phyloP scores from a whole-genome alignment of 192 early-diverging fungal species.

The Radiomyces spectabilis region DNA sequence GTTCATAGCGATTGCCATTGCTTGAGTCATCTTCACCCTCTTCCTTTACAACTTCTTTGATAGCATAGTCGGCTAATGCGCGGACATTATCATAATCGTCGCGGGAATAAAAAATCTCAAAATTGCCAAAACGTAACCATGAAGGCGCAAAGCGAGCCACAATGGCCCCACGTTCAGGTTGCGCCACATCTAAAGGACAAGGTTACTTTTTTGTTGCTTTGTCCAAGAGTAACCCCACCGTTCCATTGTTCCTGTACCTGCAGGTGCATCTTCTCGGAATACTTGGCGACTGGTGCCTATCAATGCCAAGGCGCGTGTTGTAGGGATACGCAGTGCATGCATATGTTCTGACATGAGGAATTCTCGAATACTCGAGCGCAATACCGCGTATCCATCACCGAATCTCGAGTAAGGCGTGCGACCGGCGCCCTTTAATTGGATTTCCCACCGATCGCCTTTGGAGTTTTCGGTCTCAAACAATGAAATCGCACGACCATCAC shows the following conservation, averaged over 20 bases:
- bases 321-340: slow-evolving; percentile 64
- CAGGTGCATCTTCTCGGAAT: slow-evolving; percentile 48
- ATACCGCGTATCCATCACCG: slow-evolving; percentile 80
- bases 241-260: slow-evolving; percentile 1
- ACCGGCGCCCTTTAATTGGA: slow-evolving; percentile 85
- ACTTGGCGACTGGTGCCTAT: slow-evolving; percentile 56
- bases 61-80: slow-evolving; percentile 66
- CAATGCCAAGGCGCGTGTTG: slow-evolving; percentile 68
- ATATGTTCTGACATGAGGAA: slow-evolving; percentile 72
- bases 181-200: not conserved
- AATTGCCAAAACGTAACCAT: slow-evolving; percentile 85
- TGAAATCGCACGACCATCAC: slow-evolving; percentile 82
- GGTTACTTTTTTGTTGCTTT: not conserved
- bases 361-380: slow-evolving; percentile 84
- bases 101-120: slow-evolving; percentile 73
- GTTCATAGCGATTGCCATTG: slow-evolving; percentile 46
- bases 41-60: slow-evolving; percentile 44
- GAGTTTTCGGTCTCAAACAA: slow-evolving; percentile 45
- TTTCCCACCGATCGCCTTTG: slow-evolving; percentile 49
- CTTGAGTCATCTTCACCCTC: slow-evolving; percentile 10
- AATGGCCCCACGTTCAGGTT: slow-evolving; percentile 65
- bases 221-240: not conserved
- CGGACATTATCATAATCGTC: slow-evolving; percentile 46
- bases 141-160: slow-evolving; percentile 66
- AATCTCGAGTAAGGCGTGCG: slow-evolving; percentile 83